phyloP scores from a whole-genome alignment of 805 yeast genomes.

The Jamesozyma spencerorum region DNA sequence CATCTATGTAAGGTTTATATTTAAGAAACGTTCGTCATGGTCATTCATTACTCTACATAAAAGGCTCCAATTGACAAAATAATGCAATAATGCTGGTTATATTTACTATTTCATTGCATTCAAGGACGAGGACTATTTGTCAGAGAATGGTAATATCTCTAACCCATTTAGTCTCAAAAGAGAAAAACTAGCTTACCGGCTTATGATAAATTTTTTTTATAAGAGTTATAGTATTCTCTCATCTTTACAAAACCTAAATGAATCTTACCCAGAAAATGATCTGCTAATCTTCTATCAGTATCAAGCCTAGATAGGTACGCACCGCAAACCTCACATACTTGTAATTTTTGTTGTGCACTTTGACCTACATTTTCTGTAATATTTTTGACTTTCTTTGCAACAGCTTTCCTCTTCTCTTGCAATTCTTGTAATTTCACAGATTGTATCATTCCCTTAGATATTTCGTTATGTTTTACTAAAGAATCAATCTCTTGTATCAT shows the following conservation, averaged over 20 bases:
- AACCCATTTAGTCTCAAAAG: too few species aligned
- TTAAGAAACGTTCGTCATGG: too few species aligned
- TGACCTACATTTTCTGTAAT: conserved; percentile 70
- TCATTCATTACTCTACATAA: too few species aligned
- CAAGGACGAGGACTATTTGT: too few species aligned
- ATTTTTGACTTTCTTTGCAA: conserved; percentile 48
- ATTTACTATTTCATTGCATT: too few species aligned
- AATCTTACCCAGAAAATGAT: conserved; percentile 80
- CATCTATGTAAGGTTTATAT: too few species aligned
- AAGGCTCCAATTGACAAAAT: too few species aligned
- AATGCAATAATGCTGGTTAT: too few species aligned
- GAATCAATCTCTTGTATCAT: conserved; percentile 57
- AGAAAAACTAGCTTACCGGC: too few species aligned
- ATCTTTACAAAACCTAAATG: conserved; percentile 76
- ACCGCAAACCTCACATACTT: conserved; percentile 84
- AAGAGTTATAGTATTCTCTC: conserved; percentile 42
- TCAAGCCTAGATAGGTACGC: conserved; percentile 80
- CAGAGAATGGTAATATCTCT: too few species aligned
- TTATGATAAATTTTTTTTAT: conserved; percentile 7
- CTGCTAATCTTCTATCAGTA: conserved; percentile 79
- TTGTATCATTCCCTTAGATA: conserved; percentile 42
- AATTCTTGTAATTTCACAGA: conserved; percentile 38
- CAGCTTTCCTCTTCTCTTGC: conserved; percentile 39
- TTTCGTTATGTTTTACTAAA: conserved; percentile 41
- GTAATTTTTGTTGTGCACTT: conserved; percentile 80